Base-by-base conservation (phyloP, 371 early-diverging fungal species). In the Lichtheimia ornata region DNA sequence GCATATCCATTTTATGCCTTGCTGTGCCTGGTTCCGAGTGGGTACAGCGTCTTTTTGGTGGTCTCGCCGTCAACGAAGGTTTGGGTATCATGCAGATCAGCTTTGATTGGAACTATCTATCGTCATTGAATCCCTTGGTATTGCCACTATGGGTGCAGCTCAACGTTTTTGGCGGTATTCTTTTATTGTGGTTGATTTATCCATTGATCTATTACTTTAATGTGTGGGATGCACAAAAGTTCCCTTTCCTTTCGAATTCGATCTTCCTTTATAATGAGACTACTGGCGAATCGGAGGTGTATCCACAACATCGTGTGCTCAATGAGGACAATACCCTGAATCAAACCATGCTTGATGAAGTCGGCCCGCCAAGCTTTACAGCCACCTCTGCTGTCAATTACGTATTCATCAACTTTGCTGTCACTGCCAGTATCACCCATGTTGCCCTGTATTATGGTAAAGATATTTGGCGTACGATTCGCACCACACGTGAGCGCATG, bases 91-190 rank as follows among this genome's bases (percentile, higher is more conserved):
- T 81, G 22, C 70, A 76, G 15, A 50, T 83, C 41, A 77, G 73
- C 58, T 81, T 83, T 52, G 84, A 83, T 62, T 83, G 84, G 84
- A 75, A 74, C 51, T 70, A 65, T 20, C 44, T 79, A 12, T 71
- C 73, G 5, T 50, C 43, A n/a, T 85, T 87, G 53, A 80, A 84
- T 22, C 83, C 82, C 18, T 66, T 94, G 4, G 82, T 91, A 0
- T 62, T 95, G 2, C 94, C 96, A 2, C 76, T 93, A 2, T 73
- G 70, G 66, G 72, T 75, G 5, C 80, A 79, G 25, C 6, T 76
- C 15, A 83, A 83, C 44, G 60, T 74, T 18, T 70, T 64, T 42
- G 18, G 58, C 45, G 83, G 83, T 25, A 67, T 80, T 18, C n/a
- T 69, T 24, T 5, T 67, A 0, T 50, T 81, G 30, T 78, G 72